Conservation (phyloP, 768 basidiomycete genomes). For the Rhizopogon vesiculosus region DNA sequence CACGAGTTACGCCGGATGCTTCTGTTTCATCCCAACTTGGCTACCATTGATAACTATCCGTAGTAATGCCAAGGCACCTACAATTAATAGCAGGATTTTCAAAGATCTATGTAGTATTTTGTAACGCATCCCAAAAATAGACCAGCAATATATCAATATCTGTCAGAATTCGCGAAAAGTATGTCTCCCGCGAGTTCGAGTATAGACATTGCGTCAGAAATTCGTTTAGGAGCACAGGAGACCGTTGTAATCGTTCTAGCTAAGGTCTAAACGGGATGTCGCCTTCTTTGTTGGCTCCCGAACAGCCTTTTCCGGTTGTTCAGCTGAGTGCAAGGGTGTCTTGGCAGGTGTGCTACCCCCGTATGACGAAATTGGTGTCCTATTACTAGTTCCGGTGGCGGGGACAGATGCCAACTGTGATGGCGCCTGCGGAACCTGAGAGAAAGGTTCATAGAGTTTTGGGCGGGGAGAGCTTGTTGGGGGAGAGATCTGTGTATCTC, state of each 20-base stretch:
- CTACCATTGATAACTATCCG: not conserved
- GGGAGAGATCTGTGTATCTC: conserved; percentile 39
- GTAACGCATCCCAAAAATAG: conserved; percentile 1
- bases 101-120: not conserved
- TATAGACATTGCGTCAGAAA: not conserved
- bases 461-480: conserved; percentile 36
- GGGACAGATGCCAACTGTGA: conserved; percentile 11
- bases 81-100: not conserved
- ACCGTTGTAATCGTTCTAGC: conserved; percentile 6
- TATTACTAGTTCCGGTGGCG: conserved; percentile 28
- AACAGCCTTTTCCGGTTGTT: conserved; percentile 3
- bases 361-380: conserved; percentile 58
- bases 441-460: conserved; percentile 36
- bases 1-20: not conserved
- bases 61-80: conserved; percentile 1
- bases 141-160: not conserved
- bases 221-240: not conserved
- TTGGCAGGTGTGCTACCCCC: conserved; percentile 50
- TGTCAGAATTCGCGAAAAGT: not conserved
- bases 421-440: conserved; percentile 23
- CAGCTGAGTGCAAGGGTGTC: conserved; percentile 17
- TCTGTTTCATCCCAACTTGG: not conserved
- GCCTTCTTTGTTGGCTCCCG: conserved; percentile 14
- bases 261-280: conserved; percentile 20
- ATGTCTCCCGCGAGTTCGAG: not conserved